Percentiles rank a stretch among this genome's conserved stretches.
phyloP scores from a whole-genome alignment of 2,329 filamentous ascomycete species.

The Periconia macrospinosa region DNA sequence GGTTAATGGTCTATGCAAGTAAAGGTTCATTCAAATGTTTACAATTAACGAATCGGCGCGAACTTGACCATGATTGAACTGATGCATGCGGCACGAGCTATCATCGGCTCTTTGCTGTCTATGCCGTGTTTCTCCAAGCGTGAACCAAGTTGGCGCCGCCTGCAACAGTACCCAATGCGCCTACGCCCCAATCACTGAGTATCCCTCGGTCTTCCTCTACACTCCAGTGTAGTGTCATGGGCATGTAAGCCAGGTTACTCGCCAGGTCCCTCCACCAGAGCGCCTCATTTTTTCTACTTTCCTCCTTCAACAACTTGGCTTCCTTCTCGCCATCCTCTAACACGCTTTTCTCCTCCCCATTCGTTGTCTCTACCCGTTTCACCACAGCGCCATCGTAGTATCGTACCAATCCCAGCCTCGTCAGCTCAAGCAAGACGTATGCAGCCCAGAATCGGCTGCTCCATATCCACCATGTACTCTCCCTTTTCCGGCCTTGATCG shows the following conservation, averaged over 20 bases:
- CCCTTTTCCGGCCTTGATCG: conserved; percentile 49
- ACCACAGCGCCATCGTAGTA: no score
- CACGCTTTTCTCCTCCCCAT: conserved; percentile 14
- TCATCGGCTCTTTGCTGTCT: conserved; percentile 1
- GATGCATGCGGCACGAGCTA: not conserved
- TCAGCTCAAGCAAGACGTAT: conserved; percentile 76
- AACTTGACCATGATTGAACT: not conserved
- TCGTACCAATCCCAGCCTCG: conserved; percentile 57
- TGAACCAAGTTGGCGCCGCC: conserved; percentile 49
- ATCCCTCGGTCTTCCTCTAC: conserved; percentile 61
- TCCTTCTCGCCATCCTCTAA: conserved; percentile 50
- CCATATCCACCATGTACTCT: conserved; percentile 67
- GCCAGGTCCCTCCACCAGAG: conserved; percentile 68
- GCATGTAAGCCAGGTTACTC: conserved; percentile 75
- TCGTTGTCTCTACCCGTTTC: not conserved
- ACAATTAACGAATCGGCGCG: no score
- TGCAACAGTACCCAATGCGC: conserved; percentile 59
- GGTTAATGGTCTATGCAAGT: no score
- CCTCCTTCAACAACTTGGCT: conserved; percentile 47
- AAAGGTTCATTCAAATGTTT: no score
- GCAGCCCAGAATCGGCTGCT: conserved; percentile 79
- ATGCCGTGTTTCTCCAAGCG: conserved; percentile 47
- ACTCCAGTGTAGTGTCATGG: conserved; percentile 84
- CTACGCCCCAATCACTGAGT: conserved; percentile 61
- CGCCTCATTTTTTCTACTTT: conserved; percentile 31